Conservation (phyloP, 768 basidiomycete species). For the Termitomyces eurrhizus region DNA sequence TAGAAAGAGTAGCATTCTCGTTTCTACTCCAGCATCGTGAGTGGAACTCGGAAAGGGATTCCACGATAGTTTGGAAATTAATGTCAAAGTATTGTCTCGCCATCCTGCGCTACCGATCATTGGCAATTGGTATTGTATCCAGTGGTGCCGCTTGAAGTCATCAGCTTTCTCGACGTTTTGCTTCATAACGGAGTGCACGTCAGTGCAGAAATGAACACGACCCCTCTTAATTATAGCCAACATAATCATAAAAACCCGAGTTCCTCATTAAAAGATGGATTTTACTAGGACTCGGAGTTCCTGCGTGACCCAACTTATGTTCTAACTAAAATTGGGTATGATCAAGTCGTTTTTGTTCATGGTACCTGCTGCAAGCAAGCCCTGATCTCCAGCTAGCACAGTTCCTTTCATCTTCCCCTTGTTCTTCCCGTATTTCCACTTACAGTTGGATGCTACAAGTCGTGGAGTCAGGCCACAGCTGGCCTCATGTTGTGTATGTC, state of each 20-base stretch:
- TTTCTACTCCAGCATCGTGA: not conserved
- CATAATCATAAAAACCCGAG: not conserved
- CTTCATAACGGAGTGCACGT: not conserved
- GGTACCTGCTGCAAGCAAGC: not conserved
- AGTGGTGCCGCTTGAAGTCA: not conserved
- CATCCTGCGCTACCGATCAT: constrained; percentile 38
- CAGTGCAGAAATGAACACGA: not conserved
- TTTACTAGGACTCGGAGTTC: not conserved
- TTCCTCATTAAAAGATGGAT: not conserved
- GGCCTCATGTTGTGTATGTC: constrained; percentile 46
- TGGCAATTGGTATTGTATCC: constrained; percentile 48
- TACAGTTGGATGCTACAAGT: constrained; percentile 43
- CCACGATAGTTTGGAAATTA: not conserved
- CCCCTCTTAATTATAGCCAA: not conserved
- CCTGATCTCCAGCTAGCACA: constrained; percentile 18
- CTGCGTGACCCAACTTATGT: not conserved
- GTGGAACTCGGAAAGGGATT: not conserved
- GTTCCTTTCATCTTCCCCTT: constrained; percentile 30
- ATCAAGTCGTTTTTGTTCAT: not conserved
- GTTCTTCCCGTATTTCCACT: constrained; percentile 45
- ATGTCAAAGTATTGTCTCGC: constrained; percentile 35
- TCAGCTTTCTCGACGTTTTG: not conserved
- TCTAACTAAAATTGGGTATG: not conserved
- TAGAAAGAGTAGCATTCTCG: constrained; percentile 13
- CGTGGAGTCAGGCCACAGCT: constrained; percentile 36